Base-by-base conservation (phyloP, 495 filamentous ascomycete species). In the Evernia prunastri region DNA sequence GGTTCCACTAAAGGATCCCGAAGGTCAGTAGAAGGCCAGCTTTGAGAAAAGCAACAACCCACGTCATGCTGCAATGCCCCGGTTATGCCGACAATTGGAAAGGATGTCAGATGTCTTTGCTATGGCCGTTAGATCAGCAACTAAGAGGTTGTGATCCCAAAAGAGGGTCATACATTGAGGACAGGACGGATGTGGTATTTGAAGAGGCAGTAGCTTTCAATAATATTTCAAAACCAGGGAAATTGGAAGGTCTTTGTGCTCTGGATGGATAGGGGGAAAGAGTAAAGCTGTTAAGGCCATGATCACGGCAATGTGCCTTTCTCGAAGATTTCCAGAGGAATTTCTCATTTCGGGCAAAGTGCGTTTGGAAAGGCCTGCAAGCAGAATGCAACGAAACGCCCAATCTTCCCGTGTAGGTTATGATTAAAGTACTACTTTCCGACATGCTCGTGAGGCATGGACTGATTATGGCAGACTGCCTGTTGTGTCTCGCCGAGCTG, bases 31-130 rank as follows among this genome's bases (percentile, higher is more conserved):
- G 25, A 5, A 31, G 13, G 17, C 12, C 27, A 31, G 5, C 27
- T 53, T 29, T 17, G 12, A 29, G 25, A 49, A 5, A 31, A 18
- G 12, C 15, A 53, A 53, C 15, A 18, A 53, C 49, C 25, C 49
- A 53, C 49, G 49, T 53, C 49, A 53, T 53, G 27, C 49, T 53
- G 49, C 49, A 53, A 25, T 53, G 49, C 4, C 25, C 18, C 49
- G 13, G 7, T 0, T 53, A 29, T 7, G 12, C 0, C 18, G 45
- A 53, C 23, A 4, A 13, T 9, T 18, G 15, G 25, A 15, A 29
- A 31, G 13, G 27, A 53, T 31, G 25, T 15, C 27, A 27, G 18
- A 31, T 1, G 47, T 27, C 12, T 29, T 51, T n/a, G n/a, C 25
- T 51, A 15, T 51, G 25, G 8, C 15, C 29, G 1, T 12, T 1